Evolutionary conservation across 2,329 filamentous ascomycete genomes (phyloP).

Genomic region (Penicillium sp.): DNA sequence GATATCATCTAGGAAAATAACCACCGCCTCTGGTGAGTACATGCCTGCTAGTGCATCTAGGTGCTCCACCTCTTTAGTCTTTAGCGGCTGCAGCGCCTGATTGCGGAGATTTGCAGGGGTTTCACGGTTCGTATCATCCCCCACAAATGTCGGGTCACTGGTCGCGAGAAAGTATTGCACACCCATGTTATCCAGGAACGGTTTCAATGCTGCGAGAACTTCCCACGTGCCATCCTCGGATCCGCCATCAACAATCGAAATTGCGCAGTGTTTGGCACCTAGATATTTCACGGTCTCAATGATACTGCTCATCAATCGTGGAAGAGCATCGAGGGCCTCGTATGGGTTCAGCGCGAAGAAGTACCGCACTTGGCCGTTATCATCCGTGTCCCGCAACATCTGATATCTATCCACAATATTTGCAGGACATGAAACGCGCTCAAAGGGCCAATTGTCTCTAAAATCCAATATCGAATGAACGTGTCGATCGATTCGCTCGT

Average conservation of each 20-base stretch:
- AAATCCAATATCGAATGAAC: slow-evolving; percentile 7
- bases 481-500: neutral
- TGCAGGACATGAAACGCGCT: slow-evolving; percentile 3
- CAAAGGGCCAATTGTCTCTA: neutral
- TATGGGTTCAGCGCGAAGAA: slow-evolving; percentile 57
- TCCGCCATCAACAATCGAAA: slow-evolving; percentile 58
- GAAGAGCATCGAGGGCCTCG: slow-evolving; percentile 47
- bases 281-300: slow-evolving; percentile 53
- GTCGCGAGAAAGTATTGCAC: slow-evolving; percentile 24
- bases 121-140: neutral
- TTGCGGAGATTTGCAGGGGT: slow-evolving; percentile 6
- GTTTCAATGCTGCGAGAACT: slow-evolving; percentile 46
- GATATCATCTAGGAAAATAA: slow-evolving; percentile 58
- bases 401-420: slow-evolving; percentile 5
- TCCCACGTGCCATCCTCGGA: slow-evolving; percentile 57
- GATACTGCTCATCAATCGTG: slow-evolving; percentile 54
- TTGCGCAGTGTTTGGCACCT: slow-evolving; percentile 50
- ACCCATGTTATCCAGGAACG: slow-evolving; percentile 38
- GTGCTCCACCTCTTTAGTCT: slow-evolving; percentile 21
- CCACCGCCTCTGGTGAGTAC: slow-evolving; percentile 40
- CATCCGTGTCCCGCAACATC: neutral
- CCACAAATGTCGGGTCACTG: slow-evolving; percentile 28
- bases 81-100: slow-evolving; percentile 6
- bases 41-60: slow-evolving; percentile 30
- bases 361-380: slow-evolving; percentile 29